Percentiles rank a stretch among this genome's conserved stretches.
Conservation (phyloP, 768 basidiomycete species). For the Termitomyces sp. region DNA sequence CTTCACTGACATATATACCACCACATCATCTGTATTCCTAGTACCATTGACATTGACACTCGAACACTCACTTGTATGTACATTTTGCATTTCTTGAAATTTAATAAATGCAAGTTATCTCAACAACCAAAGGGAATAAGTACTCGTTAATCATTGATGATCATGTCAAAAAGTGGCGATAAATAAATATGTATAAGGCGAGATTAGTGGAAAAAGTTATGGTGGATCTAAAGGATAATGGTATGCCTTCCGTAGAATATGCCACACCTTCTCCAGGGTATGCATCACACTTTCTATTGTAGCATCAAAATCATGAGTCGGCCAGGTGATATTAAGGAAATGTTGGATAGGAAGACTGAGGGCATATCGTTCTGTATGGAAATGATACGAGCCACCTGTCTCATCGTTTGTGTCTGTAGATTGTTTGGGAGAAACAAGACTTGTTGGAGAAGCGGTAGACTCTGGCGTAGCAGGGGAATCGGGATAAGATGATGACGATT, state of each 20-base stretch:
- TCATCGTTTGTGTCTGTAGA: background rate
- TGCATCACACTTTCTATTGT: conserved; percentile 30
- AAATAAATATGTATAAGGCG: background rate
- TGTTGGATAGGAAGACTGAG: conserved; percentile 22
- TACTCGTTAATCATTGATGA: background rate
- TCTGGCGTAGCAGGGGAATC: conserved; percentile 2
- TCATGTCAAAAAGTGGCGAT: background rate
- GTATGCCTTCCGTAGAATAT: conserved; percentile 41
- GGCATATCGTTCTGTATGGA: conserved; percentile 18
- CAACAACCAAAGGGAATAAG: background rate
- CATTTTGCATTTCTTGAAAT: background rate
- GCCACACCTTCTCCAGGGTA: conserved; percentile 38
- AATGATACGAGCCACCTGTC: background rate
- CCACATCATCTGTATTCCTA: conserved; percentile 13
- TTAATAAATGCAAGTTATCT: conserved; percentile 4
- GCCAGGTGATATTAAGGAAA: conserved; percentile 27
- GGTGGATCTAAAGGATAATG: conserved; percentile 56
- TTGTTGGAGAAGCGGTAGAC: conserved; percentile 4
- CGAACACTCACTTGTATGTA: background rate
- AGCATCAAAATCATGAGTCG: conserved; percentile 20
- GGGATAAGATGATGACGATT: conserved; percentile 6
- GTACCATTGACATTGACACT: background rate
- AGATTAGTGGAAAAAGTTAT: background rate
- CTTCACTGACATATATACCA: background rate
- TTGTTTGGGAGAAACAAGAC: background rate